Conservation (phyloP, 176 grass and related monocot genomes). For the Avena sativa region DNA sequence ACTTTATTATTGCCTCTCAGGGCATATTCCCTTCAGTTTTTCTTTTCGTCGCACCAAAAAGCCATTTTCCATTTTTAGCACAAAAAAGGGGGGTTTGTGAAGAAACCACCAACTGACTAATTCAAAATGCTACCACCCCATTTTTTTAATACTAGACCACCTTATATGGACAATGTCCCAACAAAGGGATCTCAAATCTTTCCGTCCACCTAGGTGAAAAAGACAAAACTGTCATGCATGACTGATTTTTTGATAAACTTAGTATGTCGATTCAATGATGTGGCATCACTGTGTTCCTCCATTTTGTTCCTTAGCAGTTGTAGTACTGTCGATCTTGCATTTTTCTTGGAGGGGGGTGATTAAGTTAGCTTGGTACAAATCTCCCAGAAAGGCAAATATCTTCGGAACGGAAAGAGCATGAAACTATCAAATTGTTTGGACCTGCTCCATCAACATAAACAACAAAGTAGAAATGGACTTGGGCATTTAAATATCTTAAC, state of each 20-base stretch:
- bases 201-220: too few species aligned
- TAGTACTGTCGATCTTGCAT: slow-evolving; percentile 45
- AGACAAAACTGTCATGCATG: not conserved
- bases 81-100: too few species aligned
- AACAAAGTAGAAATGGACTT: not conserved
- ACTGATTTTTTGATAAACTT: slow-evolving; percentile 45
- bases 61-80: too few species aligned
- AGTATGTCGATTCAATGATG: not conserved
- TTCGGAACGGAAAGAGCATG: not conserved
- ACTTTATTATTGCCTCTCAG: too few species aligned
- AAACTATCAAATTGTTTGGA: not conserved
- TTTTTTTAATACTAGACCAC: too few species aligned
- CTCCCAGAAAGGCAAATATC: not conserved
- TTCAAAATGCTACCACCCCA: too few species aligned
- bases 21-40: too few species aligned
- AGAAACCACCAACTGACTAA: too few species aligned
- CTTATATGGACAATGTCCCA: too few species aligned
- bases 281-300: not conserved
- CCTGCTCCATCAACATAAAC: not conserved
- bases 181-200: too few species aligned
- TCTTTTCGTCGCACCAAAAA: too few species aligned
- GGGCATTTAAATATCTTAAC: not conserved
- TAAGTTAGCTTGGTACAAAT: slow-evolving; percentile 10
- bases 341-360: not conserved
- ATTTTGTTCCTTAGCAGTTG: slow-evolving; percentile 35